Evolutionary conservation across 495 filamentous ascomycete genomes (phyloP), one percentile per base, ranked within the genome.

Genomic region (Aspergillus diversus): DNA sequence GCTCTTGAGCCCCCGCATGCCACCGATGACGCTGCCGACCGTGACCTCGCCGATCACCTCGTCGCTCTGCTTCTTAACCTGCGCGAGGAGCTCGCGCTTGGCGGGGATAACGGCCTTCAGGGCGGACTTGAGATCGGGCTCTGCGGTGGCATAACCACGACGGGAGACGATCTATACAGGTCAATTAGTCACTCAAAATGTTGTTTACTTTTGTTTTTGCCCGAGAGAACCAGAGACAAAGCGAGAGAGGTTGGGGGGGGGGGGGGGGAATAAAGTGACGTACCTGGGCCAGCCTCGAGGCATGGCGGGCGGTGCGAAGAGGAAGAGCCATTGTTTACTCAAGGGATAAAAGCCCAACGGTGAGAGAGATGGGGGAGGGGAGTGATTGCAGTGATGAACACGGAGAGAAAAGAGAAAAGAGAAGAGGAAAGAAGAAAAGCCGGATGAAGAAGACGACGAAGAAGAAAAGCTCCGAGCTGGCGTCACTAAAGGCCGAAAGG

Each of bases 1-100:
- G 66, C 92, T 89, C 78, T 97, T 98, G 31, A 99, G 84, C 7
- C 94, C 94, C 76, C 93, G 91, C 95, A 98, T 98, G 70, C 95
- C 95, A 65, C 96, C 96, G 64, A 97, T 87, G 12, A 90, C 91
- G 71, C 93, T 96, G 75, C 92, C 90, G n/a, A 97, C 86, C 82
- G 91, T 96, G 71, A 97, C 88, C 67, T 97, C 92, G 48, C 96
- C 94, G 65, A 98, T 87, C 32, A 84, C 86, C 68, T 92, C 93
- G 61, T 87, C 84, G n/a, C 87, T 84, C 73, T 94, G 86, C 46
- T 87, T 84, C 82, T 96, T 97, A 75, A 97, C 90, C 75, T 92
- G 88, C 77, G 96, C 92, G 59, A 97, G 80, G 7, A 95, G 88
- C 73, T 97, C 95, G 46, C 92, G 87, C 79, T 99, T 99, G 52